Base-by-base conservation (phyloP, 169 alveolate genomes). In the Theileria parva region DNA sequence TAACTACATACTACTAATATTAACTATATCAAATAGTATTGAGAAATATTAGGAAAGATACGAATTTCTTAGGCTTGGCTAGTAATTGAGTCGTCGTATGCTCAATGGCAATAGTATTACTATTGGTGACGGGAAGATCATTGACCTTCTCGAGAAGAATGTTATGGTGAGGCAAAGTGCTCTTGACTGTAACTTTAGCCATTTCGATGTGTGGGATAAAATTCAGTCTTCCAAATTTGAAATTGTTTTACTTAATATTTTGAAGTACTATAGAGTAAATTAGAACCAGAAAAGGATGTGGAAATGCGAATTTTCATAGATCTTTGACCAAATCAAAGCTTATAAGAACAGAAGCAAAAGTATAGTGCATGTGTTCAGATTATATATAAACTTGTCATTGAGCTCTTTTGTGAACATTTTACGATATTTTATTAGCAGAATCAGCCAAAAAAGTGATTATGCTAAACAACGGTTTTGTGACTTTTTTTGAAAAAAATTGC, bases 81-180 rank as follows among this genome's bases (percentile, higher is more conserved):
- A 13, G 53, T 44, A 44, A 44, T 44, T 44, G 53, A 44, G 19
- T 44, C 2, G 53, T 44, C 8, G 53, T 44, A 44, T 44, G 53
- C 17, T 44, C 53, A 44, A 44, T 44, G 17, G 53, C 53, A 44
- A 44, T 44, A 44, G 53, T 44, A 44, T 44, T 44, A 13, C 53
- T 44, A 44, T 44, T 44, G 17, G 66, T 6, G 12, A 57, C n/a
- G 66, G 28, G 28, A 19, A 57, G 66, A 25, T 25, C 66, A 25
- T 57, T 57, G 66, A 57, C 66, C 66, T 57, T 57, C 27, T 57
- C 66, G 37, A 57, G 32, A 57, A 57, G 66, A 57, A 57, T 25
- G 66, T 57, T 57, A 57, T 57, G 32, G 66, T 57, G 66, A 57
- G 66, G 66, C 34, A 57, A 19, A 25, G 28, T 57, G 32, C 37